Evolutionary conservation across 495 filamentous ascomycete genomes (phyloP).

Genomic region (Evansstolkia leycettana): DNA sequence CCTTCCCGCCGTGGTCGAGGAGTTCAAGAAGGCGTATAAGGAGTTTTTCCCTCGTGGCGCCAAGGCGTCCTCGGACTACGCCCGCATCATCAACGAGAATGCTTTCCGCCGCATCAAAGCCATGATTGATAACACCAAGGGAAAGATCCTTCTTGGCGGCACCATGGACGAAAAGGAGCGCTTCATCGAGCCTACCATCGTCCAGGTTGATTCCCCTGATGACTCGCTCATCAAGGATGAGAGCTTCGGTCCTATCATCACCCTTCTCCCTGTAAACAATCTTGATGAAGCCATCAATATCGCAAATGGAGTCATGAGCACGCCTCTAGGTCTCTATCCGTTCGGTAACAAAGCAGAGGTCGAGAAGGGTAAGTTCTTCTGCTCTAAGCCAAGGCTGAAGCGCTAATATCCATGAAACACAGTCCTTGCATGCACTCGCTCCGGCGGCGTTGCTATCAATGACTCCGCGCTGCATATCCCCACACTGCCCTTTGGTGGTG

Average conservation of each 20-base stretch:
- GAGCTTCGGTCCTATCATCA: slow-evolving; percentile 80
- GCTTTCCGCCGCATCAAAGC: slow-evolving; percentile 77
- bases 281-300: slow-evolving; percentile 71
- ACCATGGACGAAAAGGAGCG: slow-evolving; percentile 63
- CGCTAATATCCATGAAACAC: slow-evolving; percentile 2
- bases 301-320: slow-evolving; percentile 63
- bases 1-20: slow-evolving; percentile 57
- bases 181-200: slow-evolving; percentile 77
- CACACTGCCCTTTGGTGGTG: slow-evolving; percentile 78
- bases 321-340: slow-evolving; percentile 69
- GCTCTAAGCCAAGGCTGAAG: neutral
- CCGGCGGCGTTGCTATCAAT: slow-evolving; percentile 71
- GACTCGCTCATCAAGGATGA: slow-evolving; percentile 73
- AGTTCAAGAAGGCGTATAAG: slow-evolving; percentile 56
- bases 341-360: slow-evolving; percentile 73
- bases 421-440: slow-evolving; percentile 54
- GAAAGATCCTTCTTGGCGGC: slow-evolving; percentile 78
- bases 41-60: slow-evolving; percentile 81
- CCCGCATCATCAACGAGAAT: slow-evolving; percentile 62
- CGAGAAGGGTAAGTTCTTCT: slow-evolving; percentile 38
- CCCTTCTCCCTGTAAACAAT: slow-evolving; percentile 59
- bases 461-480: slow-evolving; percentile 76
- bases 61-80: slow-evolving; percentile 60
- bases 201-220: slow-evolving; percentile 58
- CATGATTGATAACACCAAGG: slow-evolving; percentile 70